Conservation (phyloP, 2,329 filamentous ascomycete species). For the Calonectria hongkongensis region DNA sequence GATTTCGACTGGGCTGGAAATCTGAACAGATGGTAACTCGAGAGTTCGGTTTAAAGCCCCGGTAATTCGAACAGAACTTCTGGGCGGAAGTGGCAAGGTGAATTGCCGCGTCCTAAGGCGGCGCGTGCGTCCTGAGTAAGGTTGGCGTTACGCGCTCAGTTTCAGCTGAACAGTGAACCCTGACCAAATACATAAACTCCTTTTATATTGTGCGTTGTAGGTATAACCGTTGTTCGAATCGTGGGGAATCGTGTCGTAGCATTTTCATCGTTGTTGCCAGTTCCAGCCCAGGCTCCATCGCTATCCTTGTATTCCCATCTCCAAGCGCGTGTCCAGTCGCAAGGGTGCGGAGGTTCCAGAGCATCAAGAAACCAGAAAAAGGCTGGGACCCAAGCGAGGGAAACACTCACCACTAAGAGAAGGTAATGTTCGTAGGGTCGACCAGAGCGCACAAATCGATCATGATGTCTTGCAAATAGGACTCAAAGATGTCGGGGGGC, state of each 20-base stretch:
- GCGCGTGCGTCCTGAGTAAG: conserved; percentile 11
- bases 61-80: neutral
- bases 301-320: conserved; percentile 21
- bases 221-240: neutral
- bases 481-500: conserved; percentile 51
- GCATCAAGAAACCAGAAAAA: conserved; percentile 31
- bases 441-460: conserved; percentile 62
- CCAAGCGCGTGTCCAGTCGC: conserved; percentile 20
- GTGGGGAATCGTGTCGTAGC: neutral
- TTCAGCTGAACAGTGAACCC: conserved; percentile 9
- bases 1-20: neutral
- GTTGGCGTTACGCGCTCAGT: conserved; percentile 21
- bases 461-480: conserved; percentile 62
- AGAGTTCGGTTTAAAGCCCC: neutral
- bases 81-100: neutral
- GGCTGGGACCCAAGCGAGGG: conserved; percentile 26
- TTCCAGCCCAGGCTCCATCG: neutral
- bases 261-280: conserved; percentile 12
- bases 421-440: conserved; percentile 57
- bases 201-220: neutral
- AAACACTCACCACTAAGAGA: conserved; percentile 64
- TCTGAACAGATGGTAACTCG: neutral
- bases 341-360: conserved; percentile 18
- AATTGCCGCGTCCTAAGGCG: neutral
- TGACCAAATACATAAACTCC: neutral